A percentile compares a stretch with the other conserved stretches of the same genome.
phyloP scores from a whole-genome alignment of 2,329 filamentous ascomycete species.

The Kalmusia sp. region DNA sequence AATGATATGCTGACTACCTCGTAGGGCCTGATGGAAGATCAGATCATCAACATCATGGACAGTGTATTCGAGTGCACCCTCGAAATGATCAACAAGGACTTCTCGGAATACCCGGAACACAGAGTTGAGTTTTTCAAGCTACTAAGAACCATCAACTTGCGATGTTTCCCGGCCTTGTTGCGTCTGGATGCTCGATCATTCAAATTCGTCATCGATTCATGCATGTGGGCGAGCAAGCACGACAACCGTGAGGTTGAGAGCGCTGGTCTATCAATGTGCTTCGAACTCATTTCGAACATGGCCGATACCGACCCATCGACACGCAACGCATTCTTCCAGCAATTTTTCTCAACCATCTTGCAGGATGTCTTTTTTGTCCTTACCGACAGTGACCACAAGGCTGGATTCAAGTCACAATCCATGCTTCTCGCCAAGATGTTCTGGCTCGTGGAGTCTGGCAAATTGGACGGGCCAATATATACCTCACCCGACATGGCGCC shows the following conservation, averaged over 20 bases:
- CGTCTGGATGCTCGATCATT: constrained; percentile 96
- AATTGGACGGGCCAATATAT: constrained; percentile 93
- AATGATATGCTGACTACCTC: constrained; percentile 27
- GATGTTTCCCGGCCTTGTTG: constrained; percentile 93
- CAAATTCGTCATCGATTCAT: constrained; percentile 99
- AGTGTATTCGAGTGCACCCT: constrained; percentile 98
- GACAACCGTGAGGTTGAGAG: constrained; percentile 98
- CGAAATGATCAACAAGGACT: constrained; percentile 99
- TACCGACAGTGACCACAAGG: constrained; percentile 97
- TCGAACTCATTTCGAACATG: constrained; percentile 97
- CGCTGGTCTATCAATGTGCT: constrained; percentile 96
- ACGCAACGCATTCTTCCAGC: constrained; percentile 95
- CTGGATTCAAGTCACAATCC: constrained; percentile 97
- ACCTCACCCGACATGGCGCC: constrained; percentile 77
- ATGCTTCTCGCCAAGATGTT: constrained; percentile 95
- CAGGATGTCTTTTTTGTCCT: constrained; percentile 99
- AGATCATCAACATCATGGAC: constrained; percentile 97
- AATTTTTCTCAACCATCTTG: constrained; percentile 93
- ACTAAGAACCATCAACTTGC: constrained; percentile 91
- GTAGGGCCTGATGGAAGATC: constrained; percentile 94
- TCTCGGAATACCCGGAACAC: constrained; percentile 98
- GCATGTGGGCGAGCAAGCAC: constrained; percentile 99
- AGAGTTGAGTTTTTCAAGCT: constrained; percentile 99
- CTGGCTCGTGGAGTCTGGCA: constrained; percentile 88
- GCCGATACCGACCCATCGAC: constrained; percentile 87